Conservation (phyloP, 371 early-diverging fungal genomes). For the Circinella minor region DNA sequence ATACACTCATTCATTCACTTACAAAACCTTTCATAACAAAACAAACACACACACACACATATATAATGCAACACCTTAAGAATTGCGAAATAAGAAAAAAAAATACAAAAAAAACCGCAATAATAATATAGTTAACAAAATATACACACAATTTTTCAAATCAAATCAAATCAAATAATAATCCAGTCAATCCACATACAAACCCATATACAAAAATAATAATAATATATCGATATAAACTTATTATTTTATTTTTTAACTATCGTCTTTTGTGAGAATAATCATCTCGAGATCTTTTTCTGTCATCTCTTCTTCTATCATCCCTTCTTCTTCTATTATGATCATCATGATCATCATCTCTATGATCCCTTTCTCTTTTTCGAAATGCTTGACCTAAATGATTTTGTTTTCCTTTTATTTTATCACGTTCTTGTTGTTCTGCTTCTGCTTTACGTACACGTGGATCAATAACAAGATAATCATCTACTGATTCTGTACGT, state of each 20-base stretch:
- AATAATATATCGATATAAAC: too few species aligned
- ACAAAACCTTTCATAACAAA: not conserved
- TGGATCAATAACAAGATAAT: conserved; percentile 82
- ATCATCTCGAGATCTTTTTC: conserved; percentile 19
- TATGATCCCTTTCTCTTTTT: conserved; percentile 28
- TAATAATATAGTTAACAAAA: not conserved
- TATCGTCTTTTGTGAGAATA: conserved; percentile 5
- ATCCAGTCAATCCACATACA: too few species aligned
- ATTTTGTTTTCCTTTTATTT: conserved; percentile 27
- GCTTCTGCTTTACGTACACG: conserved; percentile 50
- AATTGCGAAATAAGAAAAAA: too few species aligned
- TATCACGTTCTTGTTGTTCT: conserved; percentile 42
- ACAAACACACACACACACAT: not conserved
- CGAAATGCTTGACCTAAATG: conserved; percentile 30
- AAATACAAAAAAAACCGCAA: not conserved
- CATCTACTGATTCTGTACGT: conserved; percentile 67
- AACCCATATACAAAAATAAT: too few species aligned
- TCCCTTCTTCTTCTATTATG: conserved; percentile 6
- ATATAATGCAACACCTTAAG: not conserved
- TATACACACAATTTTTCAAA: too few species aligned
- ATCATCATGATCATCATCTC: conserved; percentile 22
- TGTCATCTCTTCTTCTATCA: conserved; percentile 11
- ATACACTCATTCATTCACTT: not conserved
- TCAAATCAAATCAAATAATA: too few species aligned
- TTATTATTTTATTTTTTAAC: not conserved